Base-by-base conservation (phyloP, 768 basidiomycete species). In the Amanita phalloides region DNA sequence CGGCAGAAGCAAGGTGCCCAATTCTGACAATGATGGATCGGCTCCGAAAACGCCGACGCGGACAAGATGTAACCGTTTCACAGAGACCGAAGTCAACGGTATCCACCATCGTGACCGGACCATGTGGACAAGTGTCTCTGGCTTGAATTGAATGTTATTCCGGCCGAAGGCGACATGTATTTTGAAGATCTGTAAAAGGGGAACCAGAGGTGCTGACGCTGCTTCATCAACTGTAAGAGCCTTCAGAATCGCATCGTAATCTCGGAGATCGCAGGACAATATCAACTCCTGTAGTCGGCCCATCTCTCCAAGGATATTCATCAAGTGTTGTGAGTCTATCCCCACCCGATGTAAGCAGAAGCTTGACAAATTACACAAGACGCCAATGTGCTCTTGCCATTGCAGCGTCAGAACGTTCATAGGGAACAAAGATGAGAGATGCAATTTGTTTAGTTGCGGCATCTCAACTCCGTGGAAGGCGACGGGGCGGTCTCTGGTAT, bases 381-480 rank as follows among this genome's bases (percentile, higher is more conserved):
- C 11, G 20, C 35, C 46, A 20, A 47, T 47, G 17, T 47, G 46
- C 32, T 47, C 46, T 35, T 47, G 46, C 46, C 46, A 47, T 25
- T 35, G 46, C 35, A 47, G 9, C 30, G 46, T 47, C 35, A n/a
- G 14, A 17, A 47, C 6, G 46, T 47, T 30, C 46, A 47, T 47
- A n/a, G 46, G 46, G 35, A 47, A 47, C 30, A 47, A 25, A 47
- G 46, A 47, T 5, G 46, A 47, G n/a, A 47, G 32, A n/a, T 36
- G 46, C 35, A 47, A 37, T 33, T 33, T 47, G 2, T 47, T 35
- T 20, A 47, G 33, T 37, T 47, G 33, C 10, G 46, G 46, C 46
- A 47, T 47, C 32, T 47, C 46, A 14, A 23, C 11, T 33, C 32
- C 46, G 3, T 35, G 46, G 23, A 47, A 47, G 33, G 30, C 26